These are phyloP conservation scores for Alternaria tenuissima DNA, from an alignment of 2,329 filamentous ascomycete genomes.

Conservation along the genomic window DNA sequence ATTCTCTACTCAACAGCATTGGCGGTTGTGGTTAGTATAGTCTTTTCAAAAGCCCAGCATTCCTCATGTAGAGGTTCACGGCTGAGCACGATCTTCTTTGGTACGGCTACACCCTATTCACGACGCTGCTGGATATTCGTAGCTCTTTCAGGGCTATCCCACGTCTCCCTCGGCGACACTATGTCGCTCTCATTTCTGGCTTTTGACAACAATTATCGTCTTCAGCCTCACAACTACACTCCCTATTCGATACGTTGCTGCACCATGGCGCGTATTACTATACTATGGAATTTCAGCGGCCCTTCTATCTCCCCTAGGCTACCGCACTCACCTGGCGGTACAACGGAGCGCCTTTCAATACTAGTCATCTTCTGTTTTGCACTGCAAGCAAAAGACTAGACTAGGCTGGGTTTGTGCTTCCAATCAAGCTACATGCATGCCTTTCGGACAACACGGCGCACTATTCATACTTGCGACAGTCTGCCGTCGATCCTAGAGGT, in stretches of 20 bases:
- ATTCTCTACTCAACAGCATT: constrained; percentile 19
- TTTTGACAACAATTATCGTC: constrained; percentile 1
- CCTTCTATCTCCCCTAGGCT: constrained; percentile 34
- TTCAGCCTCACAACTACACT: constrained; percentile 5
- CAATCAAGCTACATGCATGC: not conserved
- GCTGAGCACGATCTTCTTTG: constrained; percentile 18
- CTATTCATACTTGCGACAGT: not conserved
- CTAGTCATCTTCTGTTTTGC: constrained; percentile 42
- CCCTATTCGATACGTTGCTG: constrained; percentile 10
- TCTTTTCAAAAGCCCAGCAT: constrained; percentile 33
- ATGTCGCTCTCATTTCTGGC: constrained; percentile 2
- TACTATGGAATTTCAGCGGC: constrained; percentile 21
- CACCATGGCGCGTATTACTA: constrained; percentile 6
- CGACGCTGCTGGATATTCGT: constrained; percentile 21
- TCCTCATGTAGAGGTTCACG: constrained; percentile 30
- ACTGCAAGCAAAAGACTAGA: constrained; percentile 28
- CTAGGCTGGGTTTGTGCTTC: constrained; percentile 35
- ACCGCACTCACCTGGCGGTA: constrained; percentile 32
- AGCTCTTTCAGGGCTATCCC: constrained; percentile 13
- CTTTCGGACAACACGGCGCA: not conserved
- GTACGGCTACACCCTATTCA: constrained; percentile 19
- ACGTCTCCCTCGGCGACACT: constrained; percentile 5
- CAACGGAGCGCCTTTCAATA: constrained; percentile 35
- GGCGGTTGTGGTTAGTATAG: constrained; percentile 11
- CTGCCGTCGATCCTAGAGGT: not conserved